A percentile compares a stretch with the other conserved stretches of the same genome.
Conservation (phyloP, 1,139 yeast genomes). For the Hansenula lynferdii region DNA sequence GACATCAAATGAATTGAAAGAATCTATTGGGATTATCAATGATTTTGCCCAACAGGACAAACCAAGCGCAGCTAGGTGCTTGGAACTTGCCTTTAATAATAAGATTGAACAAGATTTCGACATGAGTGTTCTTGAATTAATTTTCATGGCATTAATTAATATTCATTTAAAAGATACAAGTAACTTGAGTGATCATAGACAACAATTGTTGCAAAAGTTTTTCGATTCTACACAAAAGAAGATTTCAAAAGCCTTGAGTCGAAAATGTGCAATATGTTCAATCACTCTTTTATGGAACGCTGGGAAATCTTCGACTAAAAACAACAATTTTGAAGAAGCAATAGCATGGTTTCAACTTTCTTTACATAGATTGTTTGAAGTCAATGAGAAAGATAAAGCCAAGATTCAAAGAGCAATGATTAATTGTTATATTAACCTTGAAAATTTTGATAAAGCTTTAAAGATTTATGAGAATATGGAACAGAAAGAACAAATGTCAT, state of each 20-base stretch:
- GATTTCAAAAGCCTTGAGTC: conserved; percentile 18
- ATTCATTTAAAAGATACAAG: conserved; percentile 8
- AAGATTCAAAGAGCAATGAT: conserved; percentile 27
- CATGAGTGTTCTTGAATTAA: conserved; percentile 21
- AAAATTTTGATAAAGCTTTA: conserved; percentile 14
- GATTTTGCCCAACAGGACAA: conserved; percentile 18
- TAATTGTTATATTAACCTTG: conserved; percentile 19
- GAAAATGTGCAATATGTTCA: conserved; percentile 21
- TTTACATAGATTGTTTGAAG: conserved; percentile 20
- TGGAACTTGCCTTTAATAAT: conserved; percentile 25
- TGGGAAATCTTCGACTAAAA: conserved; percentile 23
- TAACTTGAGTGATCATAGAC: conserved; percentile 6
- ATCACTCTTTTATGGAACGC: conserved; percentile 30
- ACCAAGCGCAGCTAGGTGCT: conserved; percentile 24
- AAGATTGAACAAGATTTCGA: conserved; percentile 17
- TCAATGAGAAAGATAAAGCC: conserved; percentile 21
- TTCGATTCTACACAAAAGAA: conserved; percentile 24
- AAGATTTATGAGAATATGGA: conserved; percentile 14
- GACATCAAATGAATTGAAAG: conserved; percentile 11
- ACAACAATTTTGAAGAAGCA: conserved; percentile 14
- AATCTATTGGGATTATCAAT: conserved; percentile 18
- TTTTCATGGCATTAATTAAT: conserved; percentile 16
- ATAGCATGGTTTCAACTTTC: conserved; percentile 26
- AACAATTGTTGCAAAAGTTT: conserved; percentile 11
- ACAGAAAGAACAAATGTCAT: conserved; percentile 12